phyloP scores from a whole-genome alignment of 148 eudicot genomes.

The Suaeda aralocaspica region DNA sequence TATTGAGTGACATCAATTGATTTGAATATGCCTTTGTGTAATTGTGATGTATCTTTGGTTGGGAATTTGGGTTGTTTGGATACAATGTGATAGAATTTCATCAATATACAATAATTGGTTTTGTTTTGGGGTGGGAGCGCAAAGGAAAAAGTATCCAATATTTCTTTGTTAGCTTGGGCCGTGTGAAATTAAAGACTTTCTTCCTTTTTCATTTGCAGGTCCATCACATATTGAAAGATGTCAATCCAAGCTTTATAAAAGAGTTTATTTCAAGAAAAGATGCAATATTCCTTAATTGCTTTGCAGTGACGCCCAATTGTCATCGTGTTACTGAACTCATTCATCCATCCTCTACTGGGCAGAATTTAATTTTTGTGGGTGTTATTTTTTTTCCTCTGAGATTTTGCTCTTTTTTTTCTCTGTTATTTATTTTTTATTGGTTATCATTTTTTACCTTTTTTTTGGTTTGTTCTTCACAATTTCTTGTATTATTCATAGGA shows the following conservation, averaged over 20 bases:
- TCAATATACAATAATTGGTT: neutral
- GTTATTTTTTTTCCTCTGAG: slow-evolving; percentile 10
- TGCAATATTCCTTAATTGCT: slow-evolving; percentile 52
- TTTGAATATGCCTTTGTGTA: neutral
- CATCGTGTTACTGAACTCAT: slow-evolving; percentile 76
- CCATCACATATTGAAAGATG: slow-evolving; percentile 48
- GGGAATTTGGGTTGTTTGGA: neutral
- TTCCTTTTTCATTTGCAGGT: slow-evolving; percentile 40
- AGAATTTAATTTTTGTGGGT: slow-evolving; percentile 60
- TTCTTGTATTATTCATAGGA: slow-evolving; percentile 46
- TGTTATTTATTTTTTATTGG: neutral
- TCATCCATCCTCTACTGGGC: slow-evolving; percentile 42
- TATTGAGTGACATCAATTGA: neutral
- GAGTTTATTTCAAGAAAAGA: slow-evolving; percentile 43
- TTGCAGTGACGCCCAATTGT: slow-evolving; percentile 87
- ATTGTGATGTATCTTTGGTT: neutral
- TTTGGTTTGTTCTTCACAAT: neutral
- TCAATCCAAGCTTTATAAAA: slow-evolving; percentile 51
- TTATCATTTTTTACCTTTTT: neutral
- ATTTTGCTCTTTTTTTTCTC: neutral
- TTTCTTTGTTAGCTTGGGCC: neutral
- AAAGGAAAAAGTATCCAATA: too few species aligned
- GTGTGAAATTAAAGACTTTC: slow-evolving; percentile 10
- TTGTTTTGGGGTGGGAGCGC: too few species aligned
- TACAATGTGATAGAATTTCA: neutral